These are phyloP conservation scores for Acidiella bohemica DNA, from an alignment of 495 filamentous ascomycete genomes.

Conservation along the genomic window DNA sequence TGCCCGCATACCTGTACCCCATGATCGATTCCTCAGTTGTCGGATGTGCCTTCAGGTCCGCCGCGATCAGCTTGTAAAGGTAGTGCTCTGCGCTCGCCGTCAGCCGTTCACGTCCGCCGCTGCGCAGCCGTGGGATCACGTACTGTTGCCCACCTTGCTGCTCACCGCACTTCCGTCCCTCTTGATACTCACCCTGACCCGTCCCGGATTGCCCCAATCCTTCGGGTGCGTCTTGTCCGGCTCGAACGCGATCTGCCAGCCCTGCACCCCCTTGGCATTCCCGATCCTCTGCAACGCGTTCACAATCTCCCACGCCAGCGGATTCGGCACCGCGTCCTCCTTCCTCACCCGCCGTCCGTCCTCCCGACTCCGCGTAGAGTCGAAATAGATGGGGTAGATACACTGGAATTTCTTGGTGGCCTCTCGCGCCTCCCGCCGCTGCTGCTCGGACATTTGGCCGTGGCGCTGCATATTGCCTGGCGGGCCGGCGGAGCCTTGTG, in stretches of 20 bases:
- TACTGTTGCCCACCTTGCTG: slow-evolving; percentile 61
- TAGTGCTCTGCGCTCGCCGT: slow-evolving; percentile 84
- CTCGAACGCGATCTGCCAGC: slow-evolving; percentile 73
- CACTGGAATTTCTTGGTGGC: slow-evolving; percentile 57
- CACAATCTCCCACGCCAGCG: slow-evolving; percentile 78
- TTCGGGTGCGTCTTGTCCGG: slow-evolving; percentile 85
- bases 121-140: slow-evolving; percentile 20
- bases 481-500: background rate
- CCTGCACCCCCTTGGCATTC: background rate
- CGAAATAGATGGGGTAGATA: slow-evolving; percentile 93
- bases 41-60: slow-evolving; percentile 62
- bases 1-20: slow-evolving; percentile 49
- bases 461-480: background rate
- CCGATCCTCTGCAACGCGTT: slow-evolving; percentile 64
- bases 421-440: slow-evolving; percentile 8
- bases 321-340: slow-evolving; percentile 64
- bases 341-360: slow-evolving; percentile 65
- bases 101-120: too few species aligned
- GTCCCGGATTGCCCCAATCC: slow-evolving; percentile 93
- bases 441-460: background rate
- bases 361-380: slow-evolving; percentile 55
- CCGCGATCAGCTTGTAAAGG: slow-evolving; percentile 61
- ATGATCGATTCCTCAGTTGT: slow-evolving; percentile 55
- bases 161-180: slow-evolving; percentile 36
- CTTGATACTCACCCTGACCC: slow-evolving; percentile 68